Percentiles rank a stretch among this genome's conserved stretches.
phyloP scores from a whole-genome alignment of 1,139 yeast species.

The Taphrina deformans region DNA sequence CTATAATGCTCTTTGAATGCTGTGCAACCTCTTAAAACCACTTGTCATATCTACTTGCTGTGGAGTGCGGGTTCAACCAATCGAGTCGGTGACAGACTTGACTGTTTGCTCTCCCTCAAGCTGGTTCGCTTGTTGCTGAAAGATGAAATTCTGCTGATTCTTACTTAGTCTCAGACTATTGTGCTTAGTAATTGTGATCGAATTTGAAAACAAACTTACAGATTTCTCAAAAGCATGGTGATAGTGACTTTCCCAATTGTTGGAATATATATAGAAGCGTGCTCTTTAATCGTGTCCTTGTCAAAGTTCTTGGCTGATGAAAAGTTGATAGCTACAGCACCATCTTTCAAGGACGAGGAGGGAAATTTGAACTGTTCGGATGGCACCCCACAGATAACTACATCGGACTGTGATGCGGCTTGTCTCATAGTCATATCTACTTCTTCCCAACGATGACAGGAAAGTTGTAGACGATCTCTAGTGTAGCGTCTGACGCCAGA shows the following conservation, averaged over 20 bases:
- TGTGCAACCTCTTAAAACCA: too few relatives aligned
- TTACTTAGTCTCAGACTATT: slow-evolving; percentile 16
- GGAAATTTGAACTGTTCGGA: slow-evolving; percentile 80
- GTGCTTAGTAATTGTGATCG: neutral
- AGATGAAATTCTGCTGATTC: slow-evolving; percentile 24
- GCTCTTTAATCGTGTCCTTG: slow-evolving; percentile 69
- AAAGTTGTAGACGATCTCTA: slow-evolving; percentile 81
- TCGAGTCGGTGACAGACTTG: too few relatives aligned
- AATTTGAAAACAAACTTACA: slow-evolving; percentile 42
- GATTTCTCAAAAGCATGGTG: slow-evolving; percentile 84
- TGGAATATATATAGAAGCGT: slow-evolving; percentile 90
- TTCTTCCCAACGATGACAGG: slow-evolving; percentile 76
- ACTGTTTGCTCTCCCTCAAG: neutral
- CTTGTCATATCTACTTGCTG: too few relatives aligned
- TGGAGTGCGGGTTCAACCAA: too few relatives aligned
- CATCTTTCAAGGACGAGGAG: slow-evolving; percentile 71
- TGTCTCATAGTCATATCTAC: slow-evolving; percentile 57
- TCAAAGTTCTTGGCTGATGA: slow-evolving; percentile 84
- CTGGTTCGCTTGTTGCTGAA: neutral
- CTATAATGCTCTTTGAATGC: neutral
- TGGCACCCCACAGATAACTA: slow-evolving; percentile 94
- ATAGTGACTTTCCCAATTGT: slow-evolving; percentile 95
- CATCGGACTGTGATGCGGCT: slow-evolving; percentile 76
- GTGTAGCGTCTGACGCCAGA: slow-evolving; percentile 87
- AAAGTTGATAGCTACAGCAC: slow-evolving; percentile 88